Evolutionary conservation across 768 basidiomycete species (phyloP).

Genomic region (Mrakia frigida): DNA sequence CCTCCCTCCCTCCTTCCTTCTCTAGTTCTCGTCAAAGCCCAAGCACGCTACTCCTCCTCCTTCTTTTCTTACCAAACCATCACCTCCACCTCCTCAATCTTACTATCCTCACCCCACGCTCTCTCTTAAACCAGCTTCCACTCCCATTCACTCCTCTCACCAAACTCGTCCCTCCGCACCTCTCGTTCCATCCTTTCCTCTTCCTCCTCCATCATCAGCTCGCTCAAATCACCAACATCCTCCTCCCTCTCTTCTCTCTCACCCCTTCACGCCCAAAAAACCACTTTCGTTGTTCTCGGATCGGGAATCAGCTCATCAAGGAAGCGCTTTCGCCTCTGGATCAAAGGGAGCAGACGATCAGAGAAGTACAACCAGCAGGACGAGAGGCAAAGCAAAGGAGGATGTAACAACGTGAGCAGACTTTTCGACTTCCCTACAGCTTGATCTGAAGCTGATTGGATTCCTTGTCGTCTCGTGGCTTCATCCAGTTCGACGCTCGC

Average conservation of each 20-base stretch:
- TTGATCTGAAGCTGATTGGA: background rate
- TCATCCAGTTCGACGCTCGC: background rate
- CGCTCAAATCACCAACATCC: background rate
- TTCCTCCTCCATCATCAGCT: background rate
- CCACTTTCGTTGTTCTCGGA: background rate
- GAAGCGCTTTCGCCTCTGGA: constrained; percentile 10
- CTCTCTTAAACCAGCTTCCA: background rate
- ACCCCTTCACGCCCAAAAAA: background rate
- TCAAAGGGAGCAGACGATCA: background rate
- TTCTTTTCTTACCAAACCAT: background rate
- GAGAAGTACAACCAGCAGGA: background rate
- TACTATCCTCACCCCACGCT: background rate
- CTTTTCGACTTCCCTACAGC: too few species aligned
- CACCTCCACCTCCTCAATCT: background rate
- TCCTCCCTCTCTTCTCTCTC: background rate
- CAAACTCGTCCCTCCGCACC: background rate
- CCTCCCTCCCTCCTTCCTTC: background rate
- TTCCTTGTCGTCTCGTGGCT: too few species aligned
- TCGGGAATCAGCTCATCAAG: background rate
- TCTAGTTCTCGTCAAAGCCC: background rate
- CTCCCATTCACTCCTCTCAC: background rate
- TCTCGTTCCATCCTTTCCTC: background rate
- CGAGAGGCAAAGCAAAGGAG: constrained; percentile 13
- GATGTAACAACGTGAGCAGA: background rate
- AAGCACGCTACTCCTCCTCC: background rate